Evolutionary conservation across 305 asterid species (phyloP), one percentile per base, ranked within the genome.

Genomic region (Ilex paraguariensis): DNA sequence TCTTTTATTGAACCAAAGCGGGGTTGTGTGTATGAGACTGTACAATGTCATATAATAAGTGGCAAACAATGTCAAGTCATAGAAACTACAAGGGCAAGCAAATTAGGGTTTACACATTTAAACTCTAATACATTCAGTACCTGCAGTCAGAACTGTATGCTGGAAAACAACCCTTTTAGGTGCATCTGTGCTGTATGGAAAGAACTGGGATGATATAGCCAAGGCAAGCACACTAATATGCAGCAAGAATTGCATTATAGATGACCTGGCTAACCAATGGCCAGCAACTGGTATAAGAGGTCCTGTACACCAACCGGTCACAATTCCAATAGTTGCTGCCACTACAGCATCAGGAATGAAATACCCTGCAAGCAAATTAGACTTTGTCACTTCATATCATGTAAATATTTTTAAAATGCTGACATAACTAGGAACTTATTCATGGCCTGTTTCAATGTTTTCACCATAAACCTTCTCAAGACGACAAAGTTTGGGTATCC

Each of bases 171-270:
- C 83, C 76, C 99, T 87, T 79, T 93, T 93, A 30, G 97, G 99
- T 16, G 99, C 99, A 67, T 90, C 95, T 13, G 74, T 75, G 85
- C 96, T 93, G 85, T 93, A 93, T 5, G 99, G 97, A 71, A 93
- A 93, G 81, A 88, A 83, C 70, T 86, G 97, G 31, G 96, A 90
- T 62, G 97, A 78, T 62, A 93, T 59, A 51, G 99, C 99, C 82
- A 93, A 67, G 54, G 90, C 78, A 69, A 90, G 77, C 66, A 93
- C 73, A 66, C 79, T 88, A 52, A 74, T 73, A 33, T 93, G 99
- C 74, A 90, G 67, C 88, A 93, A 79, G 70, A 86, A 71, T 21
- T 66, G 76, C 73, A 90, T 59, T 21, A 93, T 68, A 45, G 93
- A 73, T 74, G 87, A 46, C 75, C 73, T 81, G 55, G 96, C 84